Conservation (phyloP, 768 basidiomycete species). For the Hemileccinum impolitum region DNA sequence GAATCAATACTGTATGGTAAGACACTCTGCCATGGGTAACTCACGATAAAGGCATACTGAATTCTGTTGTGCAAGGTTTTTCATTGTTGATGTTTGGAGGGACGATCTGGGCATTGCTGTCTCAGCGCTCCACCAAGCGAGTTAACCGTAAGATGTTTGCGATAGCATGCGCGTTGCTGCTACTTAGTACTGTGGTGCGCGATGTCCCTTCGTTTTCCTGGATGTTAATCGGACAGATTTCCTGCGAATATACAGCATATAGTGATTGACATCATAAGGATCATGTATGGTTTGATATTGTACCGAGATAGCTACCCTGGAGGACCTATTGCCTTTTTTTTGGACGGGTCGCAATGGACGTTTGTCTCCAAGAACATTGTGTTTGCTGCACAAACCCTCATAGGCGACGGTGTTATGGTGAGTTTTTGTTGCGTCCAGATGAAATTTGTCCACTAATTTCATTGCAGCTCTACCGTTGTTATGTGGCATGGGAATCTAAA, state of each 20-base stretch:
- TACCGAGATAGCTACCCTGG: constrained; percentile 8
- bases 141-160: constrained; percentile 3
- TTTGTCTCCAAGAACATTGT: constrained; percentile 20
- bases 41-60: neutral
- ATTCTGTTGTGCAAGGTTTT: constrained; percentile 18
- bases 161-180: constrained; percentile 18
- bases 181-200: constrained; percentile 22
- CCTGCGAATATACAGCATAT: constrained; percentile 9
- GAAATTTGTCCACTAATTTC: neutral
- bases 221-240: neutral
- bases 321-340: constrained; percentile 23
- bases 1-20: too few relatives aligned
- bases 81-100: constrained; percentile 31
- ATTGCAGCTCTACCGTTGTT: constrained; percentile 12
- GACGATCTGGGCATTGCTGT: constrained; percentile 23
- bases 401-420: constrained; percentile 25
- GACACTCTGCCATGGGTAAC: too few relatives aligned
- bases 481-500: constrained; percentile 24
- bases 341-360: constrained; percentile 15
- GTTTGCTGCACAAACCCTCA: constrained; percentile 14
- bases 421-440: neutral
- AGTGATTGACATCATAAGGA: constrained; percentile 13
- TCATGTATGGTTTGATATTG: constrained; percentile 19
- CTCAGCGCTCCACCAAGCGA: neutral
- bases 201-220: too few relatives aligned